Base-by-base conservation (phyloP, 306 rosid species). In the Prunus kanzakura region DNA sequence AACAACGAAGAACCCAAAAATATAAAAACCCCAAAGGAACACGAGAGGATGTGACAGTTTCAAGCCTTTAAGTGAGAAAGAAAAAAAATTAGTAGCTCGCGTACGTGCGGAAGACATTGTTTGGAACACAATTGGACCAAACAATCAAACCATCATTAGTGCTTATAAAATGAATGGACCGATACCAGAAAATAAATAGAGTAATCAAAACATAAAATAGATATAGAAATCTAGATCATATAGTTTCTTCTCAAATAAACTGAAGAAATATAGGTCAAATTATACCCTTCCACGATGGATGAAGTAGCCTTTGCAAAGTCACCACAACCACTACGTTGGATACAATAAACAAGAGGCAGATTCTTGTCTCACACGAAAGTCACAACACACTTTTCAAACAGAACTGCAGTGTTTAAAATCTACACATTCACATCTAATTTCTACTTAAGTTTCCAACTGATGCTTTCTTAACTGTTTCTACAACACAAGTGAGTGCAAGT, bases 401-500 rank as follows among this genome's bases (percentile, higher is more conserved):
- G 8, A 18, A 61, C 29, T 15, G 30, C 35, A 76, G 50, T n/a
- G 58, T 56, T 65, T n/a, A 12, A 64, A 6, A 47, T 76, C 55
- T 64, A 49, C 79, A 35, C 68, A 38, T 65, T 35, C 74, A 78
- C 74, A 62, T 79, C 49, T 57, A 15, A 35, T 57, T 67, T 74
- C 56, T 79, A 50, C 62, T 20, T 71, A 50, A 61, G 63, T 76
- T 74, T 16, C 43, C 8, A 43, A 38, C 67, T 20, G 67, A 6
- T 58, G 14, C 76, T 57, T 52, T 81, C 30, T 67, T 32, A 50
- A 63, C 54, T 63, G 76, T 72, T 79, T 82, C 70, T 51, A 78
- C 82, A 84, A 66, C 66, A 72, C 81, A 69, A 83, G 51, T 57
- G 79, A 67, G 72, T 32, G 16, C 46, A 73, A 71, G 47, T 68